Evolutionary conservation across 2,329 filamentous ascomycete genomes (phyloP).

Genomic region (Cordyceps militaris): DNA sequence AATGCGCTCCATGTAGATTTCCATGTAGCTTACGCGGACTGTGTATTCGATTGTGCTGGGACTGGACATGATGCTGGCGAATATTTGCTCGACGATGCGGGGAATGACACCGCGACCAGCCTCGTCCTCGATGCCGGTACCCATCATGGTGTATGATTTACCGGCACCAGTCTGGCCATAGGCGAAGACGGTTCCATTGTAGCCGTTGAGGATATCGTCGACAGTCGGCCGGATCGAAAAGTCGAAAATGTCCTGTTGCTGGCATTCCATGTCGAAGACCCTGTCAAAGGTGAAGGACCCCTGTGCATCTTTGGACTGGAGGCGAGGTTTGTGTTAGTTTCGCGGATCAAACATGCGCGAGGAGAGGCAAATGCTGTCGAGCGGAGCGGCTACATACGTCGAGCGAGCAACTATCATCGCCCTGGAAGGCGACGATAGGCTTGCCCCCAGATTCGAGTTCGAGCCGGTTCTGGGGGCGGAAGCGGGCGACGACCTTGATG

Average conservation of each 20-base stretch:
- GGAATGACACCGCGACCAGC: conserved; percentile 89
- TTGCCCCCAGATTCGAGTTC: conserved; percentile 86
- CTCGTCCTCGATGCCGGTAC: conserved; percentile 79
- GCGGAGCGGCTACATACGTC: conserved; percentile 53
- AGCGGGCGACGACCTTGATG: conserved; percentile 91
- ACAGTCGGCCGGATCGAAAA: conserved; percentile 95
- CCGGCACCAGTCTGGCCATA: conserved; percentile 97
- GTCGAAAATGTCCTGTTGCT: conserved; percentile 91
- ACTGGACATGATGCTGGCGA: conserved; percentile 86
- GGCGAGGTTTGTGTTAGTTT: not conserved
- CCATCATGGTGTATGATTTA: conserved; percentile 94
- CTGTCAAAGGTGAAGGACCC: conserved; percentile 95
- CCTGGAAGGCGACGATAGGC: conserved; percentile 83
- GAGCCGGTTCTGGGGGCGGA: conserved; percentile 92
- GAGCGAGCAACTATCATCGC: conserved; percentile 80
- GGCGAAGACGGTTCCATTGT: conserved; percentile 98
- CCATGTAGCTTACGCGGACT: conserved; percentile 98
- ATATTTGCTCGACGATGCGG: conserved; percentile 95
- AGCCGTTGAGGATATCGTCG: conserved; percentile 96
- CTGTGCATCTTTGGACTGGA: conserved; percentile 71
- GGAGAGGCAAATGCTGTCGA: not conserved
- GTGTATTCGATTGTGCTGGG: conserved; percentile 95
- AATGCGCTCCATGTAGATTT: conserved; percentile 99
- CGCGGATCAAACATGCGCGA: not conserved
- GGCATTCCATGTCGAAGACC: conserved; percentile 89